A percentile compares a stretch with the other conserved stretches of the same genome.
Evolutionary conservation across 768 basidiomycete species (phyloP).

Genomic region (Favolaschia claudopus): DNA sequence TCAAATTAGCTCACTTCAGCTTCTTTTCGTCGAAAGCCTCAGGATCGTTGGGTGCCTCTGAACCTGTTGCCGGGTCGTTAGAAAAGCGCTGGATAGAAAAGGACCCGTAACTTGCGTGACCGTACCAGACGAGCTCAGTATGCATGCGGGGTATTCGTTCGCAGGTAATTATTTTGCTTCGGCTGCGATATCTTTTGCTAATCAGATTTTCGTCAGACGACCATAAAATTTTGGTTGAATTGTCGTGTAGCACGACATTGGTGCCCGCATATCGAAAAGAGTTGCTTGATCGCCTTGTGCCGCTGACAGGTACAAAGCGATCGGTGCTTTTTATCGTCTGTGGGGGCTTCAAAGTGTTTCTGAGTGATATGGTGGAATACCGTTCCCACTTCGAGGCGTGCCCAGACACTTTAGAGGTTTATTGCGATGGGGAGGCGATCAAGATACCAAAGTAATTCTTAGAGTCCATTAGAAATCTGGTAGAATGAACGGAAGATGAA

Average conservation of each 20-base stretch:
- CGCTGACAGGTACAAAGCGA: slow-evolving; percentile 38
- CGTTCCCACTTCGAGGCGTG: slow-evolving; percentile 45
- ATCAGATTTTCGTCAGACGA: slow-evolving; percentile 59
- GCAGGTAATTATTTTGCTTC: slow-evolving; percentile 54
- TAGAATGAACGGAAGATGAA: too few species aligned
- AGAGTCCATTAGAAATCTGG: too few species aligned
- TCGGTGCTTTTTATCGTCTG: slow-evolving; percentile 74
- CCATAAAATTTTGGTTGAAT: slow-evolving; percentile 77
- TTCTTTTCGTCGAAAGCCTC: slow-evolving; percentile 69
- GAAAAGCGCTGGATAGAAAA: slow-evolving; percentile 66
- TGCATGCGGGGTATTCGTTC: slow-evolving; percentile 64
- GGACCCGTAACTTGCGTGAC: slow-evolving; percentile 66
- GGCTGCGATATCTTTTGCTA: background rate
- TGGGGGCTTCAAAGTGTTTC: slow-evolving; percentile 73
- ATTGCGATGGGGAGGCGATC: slow-evolving; percentile 47
- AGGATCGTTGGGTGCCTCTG: slow-evolving; percentile 75
- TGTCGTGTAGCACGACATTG: slow-evolving; percentile 77
- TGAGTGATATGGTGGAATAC: slow-evolving; percentile 61
- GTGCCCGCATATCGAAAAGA: slow-evolving; percentile 66
- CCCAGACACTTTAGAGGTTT: slow-evolving; percentile 43
- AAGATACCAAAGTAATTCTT: slow-evolving; percentile 34
- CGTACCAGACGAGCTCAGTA: slow-evolving; percentile 73
- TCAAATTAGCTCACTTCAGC: slow-evolving; percentile 65
- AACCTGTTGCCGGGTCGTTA: slow-evolving; percentile 68
- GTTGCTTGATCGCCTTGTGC: slow-evolving; percentile 62